These are phyloP conservation scores for Closterium sp. DNA, from an alignment of 139 green algal genomes.

Conservation along the genomic window DNA sequence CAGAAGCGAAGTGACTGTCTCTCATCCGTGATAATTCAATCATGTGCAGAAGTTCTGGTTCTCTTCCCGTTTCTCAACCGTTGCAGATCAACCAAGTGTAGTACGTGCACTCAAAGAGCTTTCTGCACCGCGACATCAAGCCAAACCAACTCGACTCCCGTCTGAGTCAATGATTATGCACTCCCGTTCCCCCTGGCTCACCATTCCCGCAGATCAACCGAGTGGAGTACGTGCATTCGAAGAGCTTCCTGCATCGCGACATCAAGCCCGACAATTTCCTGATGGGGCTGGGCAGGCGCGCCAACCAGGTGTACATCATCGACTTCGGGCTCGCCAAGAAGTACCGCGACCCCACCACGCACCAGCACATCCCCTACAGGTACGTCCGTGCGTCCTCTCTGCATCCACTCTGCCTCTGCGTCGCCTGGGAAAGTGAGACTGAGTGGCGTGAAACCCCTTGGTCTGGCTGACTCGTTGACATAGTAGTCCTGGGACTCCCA, in stretches of 20 bases:
- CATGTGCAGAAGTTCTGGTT: too few species aligned
- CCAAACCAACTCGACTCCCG: slow-evolving; percentile 63
- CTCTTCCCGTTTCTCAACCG: too few species aligned
- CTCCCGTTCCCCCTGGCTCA: too few species aligned
- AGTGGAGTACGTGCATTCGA: slow-evolving; percentile 97
- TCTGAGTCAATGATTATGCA: too few species aligned
- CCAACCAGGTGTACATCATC: slow-evolving; percentile 99
- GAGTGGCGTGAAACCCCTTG: too few species aligned
- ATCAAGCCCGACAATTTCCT: slow-evolving; percentile 96
- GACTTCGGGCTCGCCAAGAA: slow-evolving; percentile 99
- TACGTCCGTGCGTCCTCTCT: not conserved
- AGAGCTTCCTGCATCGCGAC: slow-evolving; percentile 96
- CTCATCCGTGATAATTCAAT: too few species aligned
- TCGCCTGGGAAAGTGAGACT: too few species aligned
- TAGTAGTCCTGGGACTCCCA: not conserved
- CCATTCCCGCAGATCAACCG: slow-evolving; percentile 82
- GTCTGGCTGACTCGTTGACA: too few species aligned
- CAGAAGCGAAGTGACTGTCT: too few species aligned
- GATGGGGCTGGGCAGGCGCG: slow-evolving; percentile 64
- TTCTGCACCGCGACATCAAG: slow-evolving; percentile 99
- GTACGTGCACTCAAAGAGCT: slow-evolving; percentile 95
- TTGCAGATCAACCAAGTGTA: slow-evolving; percentile 77
- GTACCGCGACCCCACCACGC: slow-evolving; percentile 96
- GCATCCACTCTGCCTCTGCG: not conserved
- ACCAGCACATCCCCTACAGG: slow-evolving; percentile 88